phyloP scores from a whole-genome alignment of 2,329 filamentous ascomycete species.

The Aurifilum marmelostoma region DNA sequence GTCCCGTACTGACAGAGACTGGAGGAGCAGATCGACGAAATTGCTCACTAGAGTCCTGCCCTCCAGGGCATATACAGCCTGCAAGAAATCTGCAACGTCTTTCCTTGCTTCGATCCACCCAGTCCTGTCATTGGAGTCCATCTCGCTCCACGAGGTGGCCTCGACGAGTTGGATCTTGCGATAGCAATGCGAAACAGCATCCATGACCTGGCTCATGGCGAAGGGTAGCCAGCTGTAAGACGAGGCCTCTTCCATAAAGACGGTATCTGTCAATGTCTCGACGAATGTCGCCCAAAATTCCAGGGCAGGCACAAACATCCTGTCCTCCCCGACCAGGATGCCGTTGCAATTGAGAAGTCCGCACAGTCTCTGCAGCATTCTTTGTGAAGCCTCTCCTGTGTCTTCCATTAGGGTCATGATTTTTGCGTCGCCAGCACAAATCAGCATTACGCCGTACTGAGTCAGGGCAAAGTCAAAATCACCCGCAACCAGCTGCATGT shows the following conservation, averaged over 20 bases:
- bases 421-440: conserved; percentile 71
- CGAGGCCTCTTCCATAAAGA: conserved; percentile 53
- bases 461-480: conserved; percentile 66
- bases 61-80: conserved; percentile 68
- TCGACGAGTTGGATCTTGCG: conserved; percentile 71
- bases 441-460: conserved; percentile 68
- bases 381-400: conserved; percentile 52
- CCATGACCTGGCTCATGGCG: conserved; percentile 62
- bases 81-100: conserved; percentile 78
- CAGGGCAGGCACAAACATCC: conserved; percentile 71
- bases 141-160: conserved; percentile 58
- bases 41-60: conserved; percentile 59
- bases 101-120: conserved; percentile 74
- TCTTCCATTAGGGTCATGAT: conserved; percentile 62
- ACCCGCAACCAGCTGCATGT: conserved; percentile 58
- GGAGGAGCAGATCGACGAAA: conserved; percentile 59
- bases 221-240: conserved; percentile 58
- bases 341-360: conserved; percentile 69
- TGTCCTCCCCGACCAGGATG: conserved; percentile 71
- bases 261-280: conserved; percentile 65
- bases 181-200: conserved; percentile 68
- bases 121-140: conserved; percentile 71
- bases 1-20: conserved; percentile 50
- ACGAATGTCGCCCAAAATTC: conserved; percentile 83
- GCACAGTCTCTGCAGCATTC: conserved; percentile 62